Base-by-base conservation (phyloP, 75 land plant genomes). In the Pinus tabuliformis region DNA sequence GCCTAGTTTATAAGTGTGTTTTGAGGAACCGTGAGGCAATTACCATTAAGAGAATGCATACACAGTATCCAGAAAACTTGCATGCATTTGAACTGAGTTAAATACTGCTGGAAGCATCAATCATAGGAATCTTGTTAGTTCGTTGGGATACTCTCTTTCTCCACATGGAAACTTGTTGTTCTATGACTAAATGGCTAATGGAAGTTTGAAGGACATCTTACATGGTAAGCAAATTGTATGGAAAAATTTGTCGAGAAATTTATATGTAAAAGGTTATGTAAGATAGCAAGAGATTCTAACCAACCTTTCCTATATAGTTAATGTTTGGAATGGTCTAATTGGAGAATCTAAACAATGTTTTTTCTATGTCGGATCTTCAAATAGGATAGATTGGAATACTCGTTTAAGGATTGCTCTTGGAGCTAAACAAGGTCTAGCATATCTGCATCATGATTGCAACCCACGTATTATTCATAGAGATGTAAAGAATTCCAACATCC, bases 111-210 rank as follows among this genome's bases (percentile, higher is more conserved):
- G 93, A 33, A 89, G 89, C 78, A 93, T 95, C 82, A 89, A 86
- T 84, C 98, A 95, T 73, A 79, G 93, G 62, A 95, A 95, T 64
- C 77, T 95, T 59, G 96, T 96, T 42, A 80, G 91, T 73, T 88
- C 92, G 58, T 95, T 89, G 78, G 97, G 93, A 18, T 96, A 94
- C 74, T 96, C 97, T 33, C 76, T 96, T 33, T 96, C 97, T 11
- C 80, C 87, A 9, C 79, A 76, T 24, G 99, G 91, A 56, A 82
- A 92, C 72, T 75, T 95, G 74, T 84, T 95, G 59, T 88, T 95
- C 60, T 95, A 95, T 80, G 98, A 95, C 57, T 93, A 93, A 84
- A 90, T 95, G 98, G 89, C 83, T 56, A 93, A 95, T 81, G 98
- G 98, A 15, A 91, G 96, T 58, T 80, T 91, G 15, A 92, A 91